phyloP scores from a whole-genome alignment of 805 yeast genomes.

The Diddensiella santjacobensis region DNA sequence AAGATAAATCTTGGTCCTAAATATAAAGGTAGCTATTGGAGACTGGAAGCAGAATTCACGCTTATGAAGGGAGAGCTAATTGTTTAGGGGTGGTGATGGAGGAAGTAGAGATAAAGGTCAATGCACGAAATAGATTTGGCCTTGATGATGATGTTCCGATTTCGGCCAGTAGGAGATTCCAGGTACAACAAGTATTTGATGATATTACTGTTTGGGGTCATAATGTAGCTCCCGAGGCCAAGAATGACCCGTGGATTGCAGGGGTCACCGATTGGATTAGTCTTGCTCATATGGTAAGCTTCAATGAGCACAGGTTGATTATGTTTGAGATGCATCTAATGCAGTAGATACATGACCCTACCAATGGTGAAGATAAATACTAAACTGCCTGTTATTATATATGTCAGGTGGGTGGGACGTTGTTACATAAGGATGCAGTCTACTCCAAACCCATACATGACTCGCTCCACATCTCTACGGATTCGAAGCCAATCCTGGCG shows the following conservation, averaged over 20 bases:
- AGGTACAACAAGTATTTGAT: conserved; percentile 3
- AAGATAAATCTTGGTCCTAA: conserved; percentile 15
- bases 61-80: too few species aligned
- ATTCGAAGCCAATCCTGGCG: conserved; percentile 82
- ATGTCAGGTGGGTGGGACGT: too few species aligned
- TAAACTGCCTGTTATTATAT: not conserved
- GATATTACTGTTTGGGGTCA: conserved; percentile 28
- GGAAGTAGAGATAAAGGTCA: conserved; percentile 8
- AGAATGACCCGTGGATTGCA: conserved; percentile 27
- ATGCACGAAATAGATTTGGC: conserved; percentile 5
- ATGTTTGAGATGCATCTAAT: not conserved
- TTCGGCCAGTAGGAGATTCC: conserved; percentile 8
- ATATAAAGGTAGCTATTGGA: conserved; percentile 13
- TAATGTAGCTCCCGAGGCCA: conserved; percentile 22
- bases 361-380: not conserved
- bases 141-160: conserved; percentile 10
- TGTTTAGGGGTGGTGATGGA: conserved; percentile 9
- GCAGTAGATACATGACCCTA: conserved; percentile 1
- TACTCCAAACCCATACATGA: conserved; percentile 85
- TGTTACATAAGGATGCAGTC: conserved; percentile 64
- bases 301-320: not conserved
- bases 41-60: not conserved
- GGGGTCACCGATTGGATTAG: conserved; percentile 26
- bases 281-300: conserved; percentile 20
- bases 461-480: conserved; percentile 79